phyloP scores from a whole-genome alignment of 179 eudicot species.

The Sideroxylon spinosum region DNA sequence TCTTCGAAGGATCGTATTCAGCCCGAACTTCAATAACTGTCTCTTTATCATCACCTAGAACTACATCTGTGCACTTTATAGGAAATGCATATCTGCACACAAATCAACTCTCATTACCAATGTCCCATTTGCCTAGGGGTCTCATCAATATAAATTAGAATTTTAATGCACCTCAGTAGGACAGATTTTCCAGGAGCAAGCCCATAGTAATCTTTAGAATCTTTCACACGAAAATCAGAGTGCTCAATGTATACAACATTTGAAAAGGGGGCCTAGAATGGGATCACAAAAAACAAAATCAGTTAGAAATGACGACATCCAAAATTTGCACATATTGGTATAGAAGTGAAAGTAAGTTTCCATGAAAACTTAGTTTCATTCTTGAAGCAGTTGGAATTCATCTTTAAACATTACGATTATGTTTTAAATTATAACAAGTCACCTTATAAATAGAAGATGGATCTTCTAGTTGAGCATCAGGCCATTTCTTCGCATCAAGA shows the following conservation, averaged over 20 bases:
- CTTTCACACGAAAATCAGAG: conserved; percentile 81
- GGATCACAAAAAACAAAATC: not conserved
- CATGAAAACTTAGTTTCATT: not conserved
- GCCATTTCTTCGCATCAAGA: conserved; percentile 96
- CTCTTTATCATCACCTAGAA: conserved; percentile 75
- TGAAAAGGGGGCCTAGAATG: conserved; percentile 72
- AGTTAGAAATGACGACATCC: not conserved
- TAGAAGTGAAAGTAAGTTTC: not conserved
- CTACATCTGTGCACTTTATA: conserved; percentile 78
- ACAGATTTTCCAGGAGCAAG: conserved; percentile 92
- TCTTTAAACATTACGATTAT: not conserved
- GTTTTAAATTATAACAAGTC: not conserved
- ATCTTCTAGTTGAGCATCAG: conserved; percentile 77
- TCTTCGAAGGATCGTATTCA: conserved; percentile 89
- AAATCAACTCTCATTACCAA: not conserved
- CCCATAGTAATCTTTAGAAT: conserved; percentile 94
- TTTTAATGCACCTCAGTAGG: conserved; percentile 52
- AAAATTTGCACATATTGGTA: not conserved
- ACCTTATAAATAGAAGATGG: conserved; percentile 84
- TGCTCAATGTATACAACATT: conserved; percentile 78
- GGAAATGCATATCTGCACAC: conserved; percentile 80
- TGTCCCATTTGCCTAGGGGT: not conserved
- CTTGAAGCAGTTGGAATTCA: not conserved
- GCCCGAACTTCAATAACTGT: conserved; percentile 77
- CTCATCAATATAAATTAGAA: not conserved